These are phyloP conservation scores for Dillenia suffruticosa DNA, from an alignment of 164 flowering plant species.

Conservation along the genomic window DNA sequence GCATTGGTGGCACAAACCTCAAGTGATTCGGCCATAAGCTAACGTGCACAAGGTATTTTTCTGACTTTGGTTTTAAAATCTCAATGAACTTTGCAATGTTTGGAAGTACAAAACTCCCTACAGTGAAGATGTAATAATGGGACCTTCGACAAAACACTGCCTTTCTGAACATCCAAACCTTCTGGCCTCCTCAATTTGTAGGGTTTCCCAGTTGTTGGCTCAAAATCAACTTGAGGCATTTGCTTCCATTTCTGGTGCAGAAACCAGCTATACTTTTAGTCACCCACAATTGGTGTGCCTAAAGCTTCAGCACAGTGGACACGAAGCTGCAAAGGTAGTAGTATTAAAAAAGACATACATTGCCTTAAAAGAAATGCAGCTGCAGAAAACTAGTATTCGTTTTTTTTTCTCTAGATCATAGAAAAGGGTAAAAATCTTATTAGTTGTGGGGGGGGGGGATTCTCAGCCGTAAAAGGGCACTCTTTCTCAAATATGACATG, in stretches of 20 bases:
- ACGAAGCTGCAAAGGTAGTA: conserved; percentile 50
- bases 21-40: conserved; percentile 50
- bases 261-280: conserved; percentile 89
- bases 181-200: conserved; percentile 75
- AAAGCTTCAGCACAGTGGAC: conserved; percentile 95
- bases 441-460: no score
- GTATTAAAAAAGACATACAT: no score
- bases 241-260: conserved; percentile 80
- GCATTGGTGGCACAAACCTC: conserved; percentile 84
- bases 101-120: conserved; percentile 75
- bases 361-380: no score
- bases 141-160: conserved; percentile 85
- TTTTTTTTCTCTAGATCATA: no score
- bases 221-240: conserved; percentile 63
- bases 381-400: no score
- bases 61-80: conserved; percentile 15
- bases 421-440: no score
- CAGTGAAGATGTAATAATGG: conserved; percentile 87
- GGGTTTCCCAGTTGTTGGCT: conserved; percentile 65
- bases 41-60: conserved; percentile 1
- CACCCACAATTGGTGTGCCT: conserved; percentile 89
- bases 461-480: no score
- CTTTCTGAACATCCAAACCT: conserved; percentile 83
- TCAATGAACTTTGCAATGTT: conserved; percentile 62
- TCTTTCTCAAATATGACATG: no score